phyloP scores from a whole-genome alignment of 768 basidiomycete species.

The Terana coerulea region DNA sequence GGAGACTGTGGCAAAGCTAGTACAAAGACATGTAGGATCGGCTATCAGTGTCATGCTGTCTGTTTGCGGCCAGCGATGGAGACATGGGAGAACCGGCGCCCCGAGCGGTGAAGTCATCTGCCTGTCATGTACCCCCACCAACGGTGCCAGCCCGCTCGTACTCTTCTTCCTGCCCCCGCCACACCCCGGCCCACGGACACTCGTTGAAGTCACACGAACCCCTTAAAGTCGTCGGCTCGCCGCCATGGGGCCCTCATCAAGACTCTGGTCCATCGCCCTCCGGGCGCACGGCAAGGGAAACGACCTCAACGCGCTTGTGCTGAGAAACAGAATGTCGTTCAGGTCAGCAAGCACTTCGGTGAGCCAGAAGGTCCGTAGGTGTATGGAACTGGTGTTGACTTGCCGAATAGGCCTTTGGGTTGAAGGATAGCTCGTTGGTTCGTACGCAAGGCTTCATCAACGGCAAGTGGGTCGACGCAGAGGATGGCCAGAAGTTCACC shows the following conservation, averaged over 20 bases:
- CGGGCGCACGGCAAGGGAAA: neutral
- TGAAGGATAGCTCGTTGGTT: constrained; percentile 75
- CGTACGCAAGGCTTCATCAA: constrained; percentile 75
- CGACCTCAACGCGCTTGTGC: neutral
- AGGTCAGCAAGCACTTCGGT: constrained; percentile 15
- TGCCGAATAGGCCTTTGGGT: constrained; percentile 49
- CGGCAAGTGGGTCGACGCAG: constrained; percentile 85
- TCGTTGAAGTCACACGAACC: neutral
- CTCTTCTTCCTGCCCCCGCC: neutral
- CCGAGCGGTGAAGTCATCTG: neutral
- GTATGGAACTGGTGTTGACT: neutral
- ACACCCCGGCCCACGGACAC: neutral
- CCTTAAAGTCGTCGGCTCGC: neutral
- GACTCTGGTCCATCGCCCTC: constrained; percentile 2
- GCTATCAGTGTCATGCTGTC: no score
- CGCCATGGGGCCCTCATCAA: neutral
- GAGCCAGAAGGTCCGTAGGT: neutral
- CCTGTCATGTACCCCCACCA: neutral
- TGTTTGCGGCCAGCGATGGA: no score
- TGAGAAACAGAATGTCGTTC: neutral
- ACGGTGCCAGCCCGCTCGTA: neutral
- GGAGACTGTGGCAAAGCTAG: no score
- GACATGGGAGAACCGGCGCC: no score
- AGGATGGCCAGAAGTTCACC: constrained; percentile 62
- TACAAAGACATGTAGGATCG: no score